Evolutionary conservation across 257 asterid species (phyloP), one percentile per base, ranked within the genome.

Genomic region (Avicennia marina): DNA sequence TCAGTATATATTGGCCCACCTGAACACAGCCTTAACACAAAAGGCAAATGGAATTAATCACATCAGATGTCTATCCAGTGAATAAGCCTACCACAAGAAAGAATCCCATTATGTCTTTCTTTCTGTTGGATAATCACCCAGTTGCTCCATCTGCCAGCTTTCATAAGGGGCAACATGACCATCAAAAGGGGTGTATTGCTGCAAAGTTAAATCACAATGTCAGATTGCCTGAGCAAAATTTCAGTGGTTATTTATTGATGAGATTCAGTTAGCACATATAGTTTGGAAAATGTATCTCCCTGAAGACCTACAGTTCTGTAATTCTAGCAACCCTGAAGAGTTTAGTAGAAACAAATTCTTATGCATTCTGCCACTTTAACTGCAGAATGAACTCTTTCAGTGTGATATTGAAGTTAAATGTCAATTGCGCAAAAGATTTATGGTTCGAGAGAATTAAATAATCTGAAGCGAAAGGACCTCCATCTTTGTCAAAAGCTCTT

Each of bases 81-180:
- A 53, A 46, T 49, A 57, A 73, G 79, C 83, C 83, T 78, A 67
- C 80, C 76, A 69, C 49, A 42, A 42, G 76, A 57, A 52, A 62
- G 71, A 58, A 69, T 56, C 66, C 54, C 68, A 60, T 68, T 76
- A 47, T 34, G 76, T 64, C 55, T 72, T 63, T 53, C 78, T 69
- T 51, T 68, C 74, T 13, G 71, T 58, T 16, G 93, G 83, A 67
- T 81, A 81, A 56, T 53, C 49, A 22, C 79, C 87, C 60, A 88
- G 78, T 54, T 81, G 67, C 80, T 75, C 82, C 84, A 77, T 81
- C 68, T 89, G 71, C 96, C 98, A 93, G 94, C 91, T 86, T 62
- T 93, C 98, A 34, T 84, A 94, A 53, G 98, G 85, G 59, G 98
- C 95, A 16, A 85, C 87, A 36, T 82, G 81, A 42, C 77, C 97